Conservation (phyloP, 768 basidiomycete species). For the Suillus americanus region DNA sequence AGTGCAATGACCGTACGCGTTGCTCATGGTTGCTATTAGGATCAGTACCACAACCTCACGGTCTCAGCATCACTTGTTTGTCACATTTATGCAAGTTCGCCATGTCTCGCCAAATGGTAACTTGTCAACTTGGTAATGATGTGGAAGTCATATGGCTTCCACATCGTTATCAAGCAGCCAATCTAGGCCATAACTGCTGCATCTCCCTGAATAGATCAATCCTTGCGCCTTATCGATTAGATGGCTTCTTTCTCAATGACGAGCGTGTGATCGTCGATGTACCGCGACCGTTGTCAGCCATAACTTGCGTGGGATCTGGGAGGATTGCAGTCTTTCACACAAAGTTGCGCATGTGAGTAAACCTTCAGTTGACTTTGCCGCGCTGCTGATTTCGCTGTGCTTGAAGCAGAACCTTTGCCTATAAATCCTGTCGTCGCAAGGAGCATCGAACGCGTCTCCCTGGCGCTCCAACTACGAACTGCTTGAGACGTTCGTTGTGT, state of each 20-base stretch:
- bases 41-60: background rate
- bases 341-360: background rate
- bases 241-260: background rate
- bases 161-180: background rate
- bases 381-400: conserved; percentile 13
- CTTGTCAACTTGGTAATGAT: background rate
- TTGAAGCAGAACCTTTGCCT: conserved; percentile 25
- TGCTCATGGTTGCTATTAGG: too few species aligned
- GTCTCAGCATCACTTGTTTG: background rate
- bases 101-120: background rate
- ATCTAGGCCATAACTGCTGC: background rate
- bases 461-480: conserved; percentile 16
- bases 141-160: background rate
- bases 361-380: background rate
- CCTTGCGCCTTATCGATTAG: background rate
- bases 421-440: conserved; percentile 19
- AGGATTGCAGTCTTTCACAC: background rate
- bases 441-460: conserved; percentile 18
- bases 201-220: background rate
- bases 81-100: background rate
- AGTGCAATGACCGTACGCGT: too few species aligned
- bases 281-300: background rate
- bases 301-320: background rate
- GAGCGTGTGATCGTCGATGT: background rate
- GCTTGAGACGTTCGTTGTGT: background rate